Base-by-base conservation (phyloP, 257 asterid genomes). In the Jasminum sambac region DNA sequence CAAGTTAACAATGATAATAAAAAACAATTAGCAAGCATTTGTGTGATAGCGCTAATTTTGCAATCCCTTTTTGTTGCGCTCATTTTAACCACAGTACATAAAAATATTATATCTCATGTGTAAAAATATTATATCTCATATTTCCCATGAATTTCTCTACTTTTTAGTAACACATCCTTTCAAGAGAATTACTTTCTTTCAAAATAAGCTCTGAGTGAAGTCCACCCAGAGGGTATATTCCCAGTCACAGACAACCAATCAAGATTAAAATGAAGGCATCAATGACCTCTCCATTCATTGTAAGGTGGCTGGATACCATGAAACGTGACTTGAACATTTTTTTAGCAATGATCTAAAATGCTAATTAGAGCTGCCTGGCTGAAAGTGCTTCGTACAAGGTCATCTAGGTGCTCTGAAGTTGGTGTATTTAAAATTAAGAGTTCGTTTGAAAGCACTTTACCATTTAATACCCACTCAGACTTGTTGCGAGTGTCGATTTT, bases 401-500 rank as follows among this genome's bases (percentile, higher is more conserved):
- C 59, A 25, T 67, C 50, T 12, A n/a, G 40, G 13, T 39, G 57
- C 57, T 63, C 39, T 67, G 34, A 57, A 36, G 62, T 40, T 7
- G 2, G 72, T 43, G 70, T 63, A 72, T 66, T 72, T 57, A 8
- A 43, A 65, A 55, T 24, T 43, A 72, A 65, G 46, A 43, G 37
- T 14, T 13, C 0, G 36, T 30, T 30, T n/a, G n/a, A 3, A 73
- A 64, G 59, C 57, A 69, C 63, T 73, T 82, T 89, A 93, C 99
- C 99, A 80, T 91, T 94, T 40, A 86, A 83, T 66, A 84, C 68
- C 99, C 99, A 91, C 86, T 94, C 97, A 3, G 99, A 88, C 81
- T 94, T 91, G 86, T 94, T 89, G 39, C 78, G 75, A 1, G 83
- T 67, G 68, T 94, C 90, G 41, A 94, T 86, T 71, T 84, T 94